Evolutionary conservation across 2,329 filamentous ascomycete genomes (phyloP).

Genomic region (Thielaviopsis musarum): DNA sequence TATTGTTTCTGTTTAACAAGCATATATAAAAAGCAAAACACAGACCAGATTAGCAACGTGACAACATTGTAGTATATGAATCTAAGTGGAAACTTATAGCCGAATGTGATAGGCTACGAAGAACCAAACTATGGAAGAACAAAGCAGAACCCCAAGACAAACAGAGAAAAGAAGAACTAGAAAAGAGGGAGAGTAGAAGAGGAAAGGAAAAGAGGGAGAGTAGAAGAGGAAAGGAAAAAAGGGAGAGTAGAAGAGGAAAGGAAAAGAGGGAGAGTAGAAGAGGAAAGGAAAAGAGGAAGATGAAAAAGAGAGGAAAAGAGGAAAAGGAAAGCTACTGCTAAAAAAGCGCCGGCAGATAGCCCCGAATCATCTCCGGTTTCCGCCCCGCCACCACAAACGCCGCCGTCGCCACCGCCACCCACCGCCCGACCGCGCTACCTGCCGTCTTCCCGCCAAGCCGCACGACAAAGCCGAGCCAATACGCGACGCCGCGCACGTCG

Average conservation of each 20-base stretch:
- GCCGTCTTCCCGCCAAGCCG: conserved; percentile 32
- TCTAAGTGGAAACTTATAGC: too few species aligned
- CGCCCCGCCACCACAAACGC: conserved; percentile 1
- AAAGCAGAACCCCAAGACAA: too few species aligned
- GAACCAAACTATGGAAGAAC: too few species aligned
- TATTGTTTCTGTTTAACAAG: conserved; percentile 4
- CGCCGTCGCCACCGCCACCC: conserved; percentile 19
- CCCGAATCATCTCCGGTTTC: not conserved
- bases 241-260: not conserved
- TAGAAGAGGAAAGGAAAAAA: too few species aligned
- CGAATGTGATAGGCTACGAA: too few species aligned
- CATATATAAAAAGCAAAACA: not conserved
- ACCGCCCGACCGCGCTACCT: conserved; percentile 35
- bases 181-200: not conserved
- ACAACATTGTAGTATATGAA: too few species aligned
- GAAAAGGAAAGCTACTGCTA: not conserved
- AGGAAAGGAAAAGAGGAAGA: not conserved
- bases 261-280: too few species aligned
- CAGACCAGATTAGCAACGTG: not conserved
- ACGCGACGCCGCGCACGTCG: conserved; percentile 31
- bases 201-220: not conserved
- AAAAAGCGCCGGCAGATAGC: not conserved
- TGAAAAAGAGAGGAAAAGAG: not conserved
- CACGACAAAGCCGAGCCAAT: conserved; percentile 36
- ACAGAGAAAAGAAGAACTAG: not conserved